Evolutionary conservation across 225 moss, liverwort and hornwort species (phyloP).

Genomic region (Lunularia cruciata): DNA sequence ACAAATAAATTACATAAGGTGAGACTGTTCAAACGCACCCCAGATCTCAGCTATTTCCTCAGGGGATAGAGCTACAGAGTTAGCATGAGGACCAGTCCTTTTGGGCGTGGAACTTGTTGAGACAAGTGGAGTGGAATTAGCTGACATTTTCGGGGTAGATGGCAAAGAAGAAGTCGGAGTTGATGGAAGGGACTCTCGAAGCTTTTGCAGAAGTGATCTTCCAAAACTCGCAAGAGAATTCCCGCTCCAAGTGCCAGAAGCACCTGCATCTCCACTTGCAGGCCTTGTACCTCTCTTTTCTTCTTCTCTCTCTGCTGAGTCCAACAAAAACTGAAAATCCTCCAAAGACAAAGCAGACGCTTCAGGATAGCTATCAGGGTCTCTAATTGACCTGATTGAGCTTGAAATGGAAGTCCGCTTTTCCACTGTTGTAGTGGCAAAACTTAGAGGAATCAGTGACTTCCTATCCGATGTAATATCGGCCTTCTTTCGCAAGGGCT

Average conservation of each 20-base stretch:
- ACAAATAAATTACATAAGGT: constrained; percentile 6
- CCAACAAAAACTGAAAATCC: constrained; percentile 26
- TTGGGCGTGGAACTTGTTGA: constrained; percentile 19
- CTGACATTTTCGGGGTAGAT: constrained; percentile 24
- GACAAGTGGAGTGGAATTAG: constrained; percentile 21
- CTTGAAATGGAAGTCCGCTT: neutral
- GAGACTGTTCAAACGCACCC: constrained; percentile 36
- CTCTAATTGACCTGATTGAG: neutral
- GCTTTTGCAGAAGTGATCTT: constrained; percentile 25
- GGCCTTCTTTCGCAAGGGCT: neutral
- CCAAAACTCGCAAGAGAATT: constrained; percentile 17
- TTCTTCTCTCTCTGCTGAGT: constrained; percentile 17
- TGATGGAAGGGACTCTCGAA: constrained; percentile 25
- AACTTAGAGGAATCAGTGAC: neutral
- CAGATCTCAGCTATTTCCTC: constrained; percentile 41
- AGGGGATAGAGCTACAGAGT: constrained; percentile 26
- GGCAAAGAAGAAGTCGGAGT: constrained; percentile 24
- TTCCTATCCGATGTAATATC: neutral
- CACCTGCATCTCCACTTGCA: neutral
- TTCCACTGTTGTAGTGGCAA: neutral
- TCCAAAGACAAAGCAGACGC: constrained; percentile 23
- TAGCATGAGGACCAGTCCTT: constrained; percentile 15
- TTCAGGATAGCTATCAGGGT: neutral
- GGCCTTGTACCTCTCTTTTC: neutral
- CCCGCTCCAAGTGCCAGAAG: neutral